Evolutionary conservation across 2,329 filamentous ascomycete species (phyloP), one percentile per base, ranked within the genome.

Genomic region (Apiospora saccharicola): DNA sequence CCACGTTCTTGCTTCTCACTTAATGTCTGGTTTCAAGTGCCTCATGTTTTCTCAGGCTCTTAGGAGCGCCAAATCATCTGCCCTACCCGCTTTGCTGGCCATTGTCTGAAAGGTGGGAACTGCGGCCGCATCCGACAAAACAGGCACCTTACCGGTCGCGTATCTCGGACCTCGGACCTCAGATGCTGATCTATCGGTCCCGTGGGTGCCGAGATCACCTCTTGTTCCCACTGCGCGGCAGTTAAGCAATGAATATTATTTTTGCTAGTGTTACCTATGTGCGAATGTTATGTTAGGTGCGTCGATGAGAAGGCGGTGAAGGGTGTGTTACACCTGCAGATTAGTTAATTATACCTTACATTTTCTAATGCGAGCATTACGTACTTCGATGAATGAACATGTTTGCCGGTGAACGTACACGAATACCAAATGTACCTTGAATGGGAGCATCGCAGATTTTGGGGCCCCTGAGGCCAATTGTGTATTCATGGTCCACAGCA

Each of bases 401-500:
- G 13, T 13, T 51, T 10, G 10, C n/a, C 24, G n/a, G 47, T n/a
- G n/a, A 26, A 10, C 53, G 53, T 37, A 53, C 10, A 22, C 8
- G 16, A 34, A 4, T 37, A 8, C 49, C n/a, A 43, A n/a, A 3
- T 16, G 51, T 14, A 57, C 16, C 16, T 61, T 37, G 16, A 22
- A 22, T 3, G 5, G 57, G 34, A n/a, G 34, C 10, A 6, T 64
- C 2, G 12, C 22, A 64, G 19, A 12, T 41, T 64, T 37, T 34
- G 34, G n/a, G 57, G 41, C 34, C 57, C 5, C 22, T n/a, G 5
- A 12, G 57, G 57, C n/a, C 57, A n/a, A 64, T 64, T 64, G 57
- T 64, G 57, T 64, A 64, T 64, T 64, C 34, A 30, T 64, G 57
- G n/a, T 64, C 57, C 57, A 64, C 57, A 64, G 57, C 57, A 64